phyloP scores from a whole-genome alignment of 805 yeast genomes.

The Candida xyloterini region DNA sequence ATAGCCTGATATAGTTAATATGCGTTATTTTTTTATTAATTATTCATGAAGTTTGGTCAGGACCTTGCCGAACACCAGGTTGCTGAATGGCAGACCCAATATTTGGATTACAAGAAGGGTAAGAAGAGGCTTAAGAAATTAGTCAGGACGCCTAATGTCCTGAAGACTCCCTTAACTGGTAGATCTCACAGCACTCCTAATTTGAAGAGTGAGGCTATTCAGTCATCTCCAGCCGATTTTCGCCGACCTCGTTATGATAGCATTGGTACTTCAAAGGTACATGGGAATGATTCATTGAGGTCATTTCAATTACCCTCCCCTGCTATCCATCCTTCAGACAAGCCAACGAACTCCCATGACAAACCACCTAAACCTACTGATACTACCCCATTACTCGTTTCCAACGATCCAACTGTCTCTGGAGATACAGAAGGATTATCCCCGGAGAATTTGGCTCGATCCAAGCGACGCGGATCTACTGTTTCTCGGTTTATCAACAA shows the following conservation, averaged over 20 bases:
- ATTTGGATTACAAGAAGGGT: slow-evolving; percentile 63
- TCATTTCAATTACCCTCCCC: slow-evolving; percentile 30
- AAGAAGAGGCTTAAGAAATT: slow-evolving; percentile 37
- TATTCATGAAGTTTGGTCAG: slow-evolving; percentile 64
- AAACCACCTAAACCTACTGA: slow-evolving; percentile 1
- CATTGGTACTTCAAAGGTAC: neutral
- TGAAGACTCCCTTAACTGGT: slow-evolving; percentile 1
- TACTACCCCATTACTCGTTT: slow-evolving; percentile 6
- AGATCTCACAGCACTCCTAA: neutral
- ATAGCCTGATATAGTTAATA: too few relatives aligned
- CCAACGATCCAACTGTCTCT: neutral
- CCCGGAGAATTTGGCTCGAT: neutral
- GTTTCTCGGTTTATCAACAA: slow-evolving; percentile 17
- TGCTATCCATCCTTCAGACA: slow-evolving; percentile 12
- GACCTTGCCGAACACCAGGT: slow-evolving; percentile 64
- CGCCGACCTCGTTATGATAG: neutral
- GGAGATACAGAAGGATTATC: neutral
- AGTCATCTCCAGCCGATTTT: neutral
- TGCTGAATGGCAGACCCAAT: slow-evolving; percentile 87
- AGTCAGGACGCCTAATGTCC: slow-evolving; percentile 18
- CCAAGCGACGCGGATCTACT: slow-evolving; percentile 24
- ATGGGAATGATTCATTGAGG: slow-evolving; percentile 12
- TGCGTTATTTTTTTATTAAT: too few relatives aligned
- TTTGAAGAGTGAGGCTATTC: neutral
- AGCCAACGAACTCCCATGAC: neutral